Evolutionary conservation across 306 rosid genomes (phyloP).

Genomic region (Cicer arietinum): DNA sequence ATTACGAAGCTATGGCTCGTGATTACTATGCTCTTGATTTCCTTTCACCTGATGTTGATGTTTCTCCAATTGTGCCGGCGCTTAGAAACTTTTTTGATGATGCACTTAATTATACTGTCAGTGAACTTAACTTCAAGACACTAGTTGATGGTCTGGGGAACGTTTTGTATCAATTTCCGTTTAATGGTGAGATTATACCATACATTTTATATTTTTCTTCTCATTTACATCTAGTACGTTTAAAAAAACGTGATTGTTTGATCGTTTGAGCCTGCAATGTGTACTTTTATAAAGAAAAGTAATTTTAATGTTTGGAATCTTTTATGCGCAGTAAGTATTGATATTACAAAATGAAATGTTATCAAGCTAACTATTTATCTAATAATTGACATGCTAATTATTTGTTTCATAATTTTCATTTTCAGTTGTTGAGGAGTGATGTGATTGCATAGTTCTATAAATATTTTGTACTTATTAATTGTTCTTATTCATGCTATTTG

Average conservation of each 20-base stretch:
- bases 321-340: background rate
- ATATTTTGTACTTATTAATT: slow-evolving; percentile 19
- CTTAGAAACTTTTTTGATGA: slow-evolving; percentile 85
- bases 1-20: slow-evolving; percentile 95
- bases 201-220: slow-evolving; percentile 24
- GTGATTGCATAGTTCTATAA: slow-evolving; percentile 15
- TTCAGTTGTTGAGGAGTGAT: slow-evolving; percentile 22
- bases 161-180: slow-evolving; percentile 87
- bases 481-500: background rate
- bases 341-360: background rate
- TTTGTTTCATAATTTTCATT: slow-evolving; percentile 12
- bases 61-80: slow-evolving; percentile 89
- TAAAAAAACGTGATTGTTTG: background rate
- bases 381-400: background rate
- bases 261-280: slow-evolving; percentile 15
- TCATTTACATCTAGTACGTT: background rate
- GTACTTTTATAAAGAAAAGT: background rate
- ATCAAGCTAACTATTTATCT: too few relatives aligned
- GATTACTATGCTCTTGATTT: slow-evolving; percentile 91
- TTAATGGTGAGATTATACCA: slow-evolving; percentile 69
- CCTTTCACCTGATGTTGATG: slow-evolving; percentile 79
- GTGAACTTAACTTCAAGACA: slow-evolving; percentile 96
- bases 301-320: background rate
- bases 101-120: slow-evolving; percentile 84
- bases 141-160: slow-evolving; percentile 91